These are phyloP conservation scores for Bacidia rubella DNA, from an alignment of 495 filamentous ascomycete genomes.

Conservation along the genomic window DNA sequence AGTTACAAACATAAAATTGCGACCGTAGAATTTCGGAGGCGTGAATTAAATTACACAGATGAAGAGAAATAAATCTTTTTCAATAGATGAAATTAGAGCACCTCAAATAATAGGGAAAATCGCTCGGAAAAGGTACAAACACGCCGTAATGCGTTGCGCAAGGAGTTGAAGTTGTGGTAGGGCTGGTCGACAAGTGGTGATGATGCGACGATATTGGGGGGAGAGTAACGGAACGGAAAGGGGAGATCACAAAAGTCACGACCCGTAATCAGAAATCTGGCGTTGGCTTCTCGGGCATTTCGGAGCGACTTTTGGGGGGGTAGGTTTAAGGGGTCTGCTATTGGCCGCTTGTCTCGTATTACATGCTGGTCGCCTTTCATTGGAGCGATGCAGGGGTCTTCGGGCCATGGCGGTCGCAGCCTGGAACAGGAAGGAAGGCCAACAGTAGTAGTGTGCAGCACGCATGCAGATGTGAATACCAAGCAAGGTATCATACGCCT, in stretches of 20 bases:
- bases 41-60: neutral
- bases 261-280: neutral
- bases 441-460: too few relatives aligned
- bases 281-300: neutral
- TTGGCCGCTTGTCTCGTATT: conserved; percentile 1
- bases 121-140: conserved; percentile 1
- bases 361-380: conserved; percentile 1
- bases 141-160: neutral
- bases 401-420: neutral
- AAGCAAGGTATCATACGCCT: too few relatives aligned
- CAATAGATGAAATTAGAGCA: neutral
- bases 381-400: conserved; percentile 4
- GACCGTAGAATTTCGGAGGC: conserved; percentile 8
- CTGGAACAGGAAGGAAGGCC: neutral
- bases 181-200: conserved; percentile 3
- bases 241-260: neutral
- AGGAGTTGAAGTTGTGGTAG: neutral
- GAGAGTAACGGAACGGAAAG: neutral
- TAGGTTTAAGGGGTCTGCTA: neutral
- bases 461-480: too few relatives aligned
- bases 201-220: conserved; percentile 5
- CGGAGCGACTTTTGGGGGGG: conserved; percentile 4
- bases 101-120: neutral
- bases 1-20: conserved; percentile 6
- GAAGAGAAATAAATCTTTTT: neutral